Conservation (phyloP, 768 basidiomycete genomes). For the Fibroporia radiculosa region DNA sequence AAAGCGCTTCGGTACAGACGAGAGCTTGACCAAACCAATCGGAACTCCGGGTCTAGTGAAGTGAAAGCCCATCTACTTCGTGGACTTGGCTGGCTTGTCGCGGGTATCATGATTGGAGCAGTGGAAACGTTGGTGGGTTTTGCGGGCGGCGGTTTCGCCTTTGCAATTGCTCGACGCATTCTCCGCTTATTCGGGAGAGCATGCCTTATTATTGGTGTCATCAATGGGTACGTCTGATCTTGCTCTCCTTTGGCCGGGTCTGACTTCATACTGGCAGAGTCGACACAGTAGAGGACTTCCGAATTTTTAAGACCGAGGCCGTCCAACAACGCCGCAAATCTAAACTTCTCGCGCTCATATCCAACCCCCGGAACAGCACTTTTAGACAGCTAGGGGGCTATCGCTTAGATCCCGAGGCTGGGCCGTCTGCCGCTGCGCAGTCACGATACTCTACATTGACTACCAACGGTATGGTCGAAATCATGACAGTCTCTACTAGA, state of each 20-base stretch:
- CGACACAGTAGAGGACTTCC: constrained; percentile 48
- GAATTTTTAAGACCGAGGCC: constrained; percentile 28
- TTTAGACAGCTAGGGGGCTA: constrained; percentile 43
- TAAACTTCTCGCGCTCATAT: constrained; percentile 38
- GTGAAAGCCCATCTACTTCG: constrained; percentile 39
- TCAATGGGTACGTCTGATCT: constrained; percentile 50
- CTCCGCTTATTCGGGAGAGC: constrained; percentile 48
- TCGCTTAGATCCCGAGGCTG: constrained; percentile 25
- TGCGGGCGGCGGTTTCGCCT: constrained; percentile 42
- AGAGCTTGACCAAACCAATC: constrained; percentile 39
- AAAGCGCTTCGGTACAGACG: constrained; percentile 43
- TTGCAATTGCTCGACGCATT: constrained; percentile 47
- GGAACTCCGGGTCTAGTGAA: constrained; percentile 22
- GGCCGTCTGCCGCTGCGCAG: background rate
- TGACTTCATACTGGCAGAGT: constrained; percentile 27
- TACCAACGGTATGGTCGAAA: background rate
- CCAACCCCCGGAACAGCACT: constrained; percentile 45
- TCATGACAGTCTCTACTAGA: background rate
- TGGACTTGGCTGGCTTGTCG: constrained; percentile 62
- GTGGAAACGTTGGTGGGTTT: constrained; percentile 64
- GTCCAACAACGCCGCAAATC: constrained; percentile 27
- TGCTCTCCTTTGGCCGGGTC: background rate
- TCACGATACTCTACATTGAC: background rate
- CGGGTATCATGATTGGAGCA: constrained; percentile 52
- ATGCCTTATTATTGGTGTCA: constrained; percentile 50